Percentiles rank a stretch among this genome's conserved stretches.
Conservation (phyloP, 2,329 filamentous ascomycete species). For the Drechslerella dactyloides region DNA sequence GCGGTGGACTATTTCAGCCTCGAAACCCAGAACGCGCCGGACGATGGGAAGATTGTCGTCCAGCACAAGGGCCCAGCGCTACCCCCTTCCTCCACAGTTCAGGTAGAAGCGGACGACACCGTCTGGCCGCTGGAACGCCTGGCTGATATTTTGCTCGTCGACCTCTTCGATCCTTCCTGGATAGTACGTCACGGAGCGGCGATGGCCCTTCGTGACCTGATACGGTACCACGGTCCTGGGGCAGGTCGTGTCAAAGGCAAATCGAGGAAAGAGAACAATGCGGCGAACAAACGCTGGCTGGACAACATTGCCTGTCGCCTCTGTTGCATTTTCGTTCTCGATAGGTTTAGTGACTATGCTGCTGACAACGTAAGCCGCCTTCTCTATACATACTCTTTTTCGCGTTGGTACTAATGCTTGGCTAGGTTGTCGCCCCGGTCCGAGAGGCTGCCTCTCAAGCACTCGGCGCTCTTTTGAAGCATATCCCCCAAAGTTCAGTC, state of each 20-base stretch:
- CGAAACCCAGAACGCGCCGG: constrained; percentile 78
- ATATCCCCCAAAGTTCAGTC: constrained; percentile 79
- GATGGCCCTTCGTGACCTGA: constrained; percentile 88
- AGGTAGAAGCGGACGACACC: constrained; percentile 77
- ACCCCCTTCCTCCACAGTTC: constrained; percentile 77
- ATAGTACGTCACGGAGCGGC: constrained; percentile 95
- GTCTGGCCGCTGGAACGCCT: constrained; percentile 96
- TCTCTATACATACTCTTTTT: constrained; percentile 21
- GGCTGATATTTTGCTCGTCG: constrained; percentile 90
- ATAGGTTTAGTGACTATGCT: constrained; percentile 96
- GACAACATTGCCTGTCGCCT: constrained; percentile 94
- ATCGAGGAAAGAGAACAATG: constrained; percentile 74
- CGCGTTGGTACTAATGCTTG: neutral
- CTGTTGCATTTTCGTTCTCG: constrained; percentile 94
- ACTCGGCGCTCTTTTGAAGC: constrained; percentile 83
- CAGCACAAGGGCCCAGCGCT: constrained; percentile 83
- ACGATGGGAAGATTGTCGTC: constrained; percentile 88
- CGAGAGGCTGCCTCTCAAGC: constrained; percentile 94
- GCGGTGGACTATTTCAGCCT: constrained; percentile 87
- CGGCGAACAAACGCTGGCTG: constrained; percentile 81
- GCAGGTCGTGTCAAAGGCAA: constrained; percentile 79
- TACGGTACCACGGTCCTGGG: constrained; percentile 85
- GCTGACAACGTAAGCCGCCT: constrained; percentile 71
- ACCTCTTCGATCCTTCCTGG: constrained; percentile 92
- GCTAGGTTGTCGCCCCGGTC: constrained; percentile 83